These are phyloP conservation scores for Pyronema omphalodes DNA, from an alignment of 495 filamentous ascomycete genomes.

Conservation along the genomic window DNA sequence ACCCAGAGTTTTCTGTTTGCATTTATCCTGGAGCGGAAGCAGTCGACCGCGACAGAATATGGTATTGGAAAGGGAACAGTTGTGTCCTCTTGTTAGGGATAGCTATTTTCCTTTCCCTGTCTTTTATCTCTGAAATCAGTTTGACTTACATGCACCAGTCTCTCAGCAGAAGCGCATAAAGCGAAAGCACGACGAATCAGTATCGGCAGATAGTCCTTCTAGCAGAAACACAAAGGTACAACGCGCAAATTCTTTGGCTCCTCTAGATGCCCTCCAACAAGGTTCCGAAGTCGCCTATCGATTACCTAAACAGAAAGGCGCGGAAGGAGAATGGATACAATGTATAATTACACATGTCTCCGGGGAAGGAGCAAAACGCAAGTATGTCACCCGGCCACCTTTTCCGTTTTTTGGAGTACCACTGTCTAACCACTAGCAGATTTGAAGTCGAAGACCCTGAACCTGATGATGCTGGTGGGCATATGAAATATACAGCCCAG, in stretches of 20 bases:
- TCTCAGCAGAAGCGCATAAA: slow-evolving; percentile 19
- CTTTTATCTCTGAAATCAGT: too few relatives aligned
- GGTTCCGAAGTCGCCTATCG: slow-evolving; percentile 22
- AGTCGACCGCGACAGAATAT: too few relatives aligned
- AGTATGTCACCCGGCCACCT: slow-evolving; percentile 27
- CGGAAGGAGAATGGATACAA: slow-evolving; percentile 68
- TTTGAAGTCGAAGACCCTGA: slow-evolving; percentile 93
- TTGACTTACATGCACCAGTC: background rate
- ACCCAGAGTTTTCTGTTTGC: slow-evolving; percentile 2
- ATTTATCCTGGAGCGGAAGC: background rate
- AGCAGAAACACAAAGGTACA: slow-evolving; percentile 22
- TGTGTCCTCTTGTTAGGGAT: background rate
- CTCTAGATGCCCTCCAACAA: slow-evolving; percentile 16
- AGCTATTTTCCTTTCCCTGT: background rate
- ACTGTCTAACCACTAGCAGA: slow-evolving; percentile 24
- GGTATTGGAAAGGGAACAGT: too few relatives aligned
- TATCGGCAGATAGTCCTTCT: slow-evolving; percentile 22
- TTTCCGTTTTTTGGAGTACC: background rate
- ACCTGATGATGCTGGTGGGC: slow-evolving; percentile 57
- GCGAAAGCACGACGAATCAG: slow-evolving; percentile 23
- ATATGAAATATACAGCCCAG: slow-evolving; percentile 57
- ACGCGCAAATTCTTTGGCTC: slow-evolving; percentile 20
- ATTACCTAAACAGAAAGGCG: slow-evolving; percentile 45
- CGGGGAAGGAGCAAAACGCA: slow-evolving; percentile 69
- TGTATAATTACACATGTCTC: slow-evolving; percentile 70